phyloP scores from a whole-genome alignment of 768 basidiomycete species.

The Tubosaeta sp. region DNA sequence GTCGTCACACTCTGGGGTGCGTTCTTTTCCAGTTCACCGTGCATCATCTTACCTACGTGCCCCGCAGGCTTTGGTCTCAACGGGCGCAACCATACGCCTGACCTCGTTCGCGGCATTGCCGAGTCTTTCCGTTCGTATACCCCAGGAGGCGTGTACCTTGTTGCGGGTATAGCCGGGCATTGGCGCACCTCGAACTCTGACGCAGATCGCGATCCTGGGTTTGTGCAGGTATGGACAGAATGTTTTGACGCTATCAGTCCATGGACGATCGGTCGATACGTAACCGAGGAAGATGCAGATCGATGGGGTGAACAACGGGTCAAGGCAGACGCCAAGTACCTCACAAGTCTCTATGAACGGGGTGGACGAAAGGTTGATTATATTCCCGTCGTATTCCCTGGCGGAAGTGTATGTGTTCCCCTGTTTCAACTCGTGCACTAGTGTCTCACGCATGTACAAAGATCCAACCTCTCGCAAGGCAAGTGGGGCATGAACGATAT shows the following conservation, averaged over 20 bases:
- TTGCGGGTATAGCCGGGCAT: conserved; percentile 65
- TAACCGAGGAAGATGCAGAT: conserved; percentile 57
- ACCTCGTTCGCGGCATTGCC: conserved; percentile 49
- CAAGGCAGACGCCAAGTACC: conserved; percentile 57
- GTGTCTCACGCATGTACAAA: conserved; percentile 36
- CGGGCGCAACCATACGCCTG: conserved; percentile 57
- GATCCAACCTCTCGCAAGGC: conserved; percentile 66
- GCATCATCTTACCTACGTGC: not conserved
- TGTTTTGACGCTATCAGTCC: conserved; percentile 78
- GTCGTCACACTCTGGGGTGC: conserved; percentile 74
- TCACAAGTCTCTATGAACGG: conserved; percentile 47
- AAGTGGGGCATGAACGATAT: conserved; percentile 72
- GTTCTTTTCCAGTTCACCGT: conserved; percentile 3
- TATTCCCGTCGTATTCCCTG: conserved; percentile 79
- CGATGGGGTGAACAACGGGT: conserved; percentile 58
- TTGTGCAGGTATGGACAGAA: conserved; percentile 67
- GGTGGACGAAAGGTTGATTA: conserved; percentile 61
- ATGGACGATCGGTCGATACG: conserved; percentile 77
- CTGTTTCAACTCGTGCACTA: no score
- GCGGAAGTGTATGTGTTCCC: conserved; percentile 46
- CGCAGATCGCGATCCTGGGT: conserved; percentile 63
- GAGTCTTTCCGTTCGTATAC: conserved; percentile 56
- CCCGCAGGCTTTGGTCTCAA: conserved; percentile 65
- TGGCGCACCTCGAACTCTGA: conserved; percentile 74
- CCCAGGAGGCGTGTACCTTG: conserved; percentile 70